Conservation (phyloP, 441 rosid genomes). For the Codiaeum variegatum region DNA sequence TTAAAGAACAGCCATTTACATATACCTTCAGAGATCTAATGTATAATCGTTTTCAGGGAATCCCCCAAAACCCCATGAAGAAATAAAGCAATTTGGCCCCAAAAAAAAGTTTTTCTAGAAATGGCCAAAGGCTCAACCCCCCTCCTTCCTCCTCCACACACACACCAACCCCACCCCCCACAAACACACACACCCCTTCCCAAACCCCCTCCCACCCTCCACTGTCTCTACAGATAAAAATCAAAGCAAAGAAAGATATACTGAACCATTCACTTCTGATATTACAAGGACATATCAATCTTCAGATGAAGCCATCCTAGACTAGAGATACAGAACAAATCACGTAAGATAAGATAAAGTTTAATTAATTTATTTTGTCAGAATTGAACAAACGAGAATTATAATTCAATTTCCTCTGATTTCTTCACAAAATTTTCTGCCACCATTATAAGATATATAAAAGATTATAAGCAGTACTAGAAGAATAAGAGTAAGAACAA, state of each 20-base stretch:
- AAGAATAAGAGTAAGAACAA: background rate
- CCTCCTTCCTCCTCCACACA: no score
- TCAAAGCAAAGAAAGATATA: background rate
- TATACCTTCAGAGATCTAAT: background rate
- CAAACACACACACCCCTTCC: no score
- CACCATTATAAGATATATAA: background rate
- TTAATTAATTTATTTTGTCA: background rate
- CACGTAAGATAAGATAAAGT: background rate
- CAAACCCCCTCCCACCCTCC: background rate
- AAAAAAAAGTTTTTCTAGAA: background rate
- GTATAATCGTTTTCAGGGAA: background rate
- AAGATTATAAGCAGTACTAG: no score
- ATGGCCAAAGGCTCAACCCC: background rate
- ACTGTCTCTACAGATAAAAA: background rate
- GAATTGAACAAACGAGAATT: background rate
- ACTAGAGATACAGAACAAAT: background rate
- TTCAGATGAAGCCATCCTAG: background rate
- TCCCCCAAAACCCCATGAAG: background rate
- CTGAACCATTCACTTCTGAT: background rate
- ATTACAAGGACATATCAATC: background rate
- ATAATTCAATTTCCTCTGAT: background rate
- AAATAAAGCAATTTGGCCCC: background rate
- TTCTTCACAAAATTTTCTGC: background rate
- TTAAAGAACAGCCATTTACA: slow-evolving; percentile 4
- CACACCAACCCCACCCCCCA: background rate